Evolutionary conservation across 2,329 filamentous ascomycete genomes (phyloP).

Genomic region (Penicillium sp.): DNA sequence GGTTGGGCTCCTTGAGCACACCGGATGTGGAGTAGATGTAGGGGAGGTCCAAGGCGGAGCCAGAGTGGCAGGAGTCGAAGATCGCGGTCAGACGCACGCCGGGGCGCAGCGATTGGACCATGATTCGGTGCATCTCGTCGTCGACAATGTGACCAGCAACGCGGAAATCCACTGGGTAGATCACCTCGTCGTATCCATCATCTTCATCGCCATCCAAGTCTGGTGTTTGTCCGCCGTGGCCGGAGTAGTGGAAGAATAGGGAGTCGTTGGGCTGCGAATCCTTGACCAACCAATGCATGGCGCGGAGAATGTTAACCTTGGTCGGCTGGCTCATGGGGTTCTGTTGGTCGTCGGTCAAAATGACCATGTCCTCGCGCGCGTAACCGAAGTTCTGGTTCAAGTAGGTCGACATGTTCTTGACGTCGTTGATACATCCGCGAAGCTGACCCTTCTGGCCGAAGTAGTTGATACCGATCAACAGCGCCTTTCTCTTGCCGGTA

Average conservation of each 20-base stretch:
- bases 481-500: slow-evolving; percentile 81
- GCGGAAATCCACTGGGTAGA: slow-evolving; percentile 73
- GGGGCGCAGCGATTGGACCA: slow-evolving; percentile 72
- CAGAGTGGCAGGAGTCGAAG: slow-evolving; percentile 68
- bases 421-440: slow-evolving; percentile 93
- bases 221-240: slow-evolving; percentile 72
- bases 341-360: slow-evolving; percentile 93
- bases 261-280: slow-evolving; percentile 90
- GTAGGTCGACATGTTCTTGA: slow-evolving; percentile 94
- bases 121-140: slow-evolving; percentile 73
- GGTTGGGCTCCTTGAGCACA: slow-evolving; percentile 67
- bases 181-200: slow-evolving; percentile 74
- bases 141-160: slow-evolving; percentile 71
- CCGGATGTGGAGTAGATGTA: slow-evolving; percentile 67
- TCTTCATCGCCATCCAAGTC: slow-evolving; percentile 74
- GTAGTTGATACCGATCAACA: slow-evolving; percentile 95
- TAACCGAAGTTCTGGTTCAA: slow-evolving; percentile 87
- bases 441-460: slow-evolving; percentile 89
- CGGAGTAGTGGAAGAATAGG: slow-evolving; percentile 96
- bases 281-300: slow-evolving; percentile 98
- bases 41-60: slow-evolving; percentile 64
- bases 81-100: slow-evolving; percentile 76
- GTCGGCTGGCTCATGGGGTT: slow-evolving; percentile 97
- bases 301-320: slow-evolving; percentile 89
- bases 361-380: slow-evolving; percentile 93